These are phyloP conservation scores for Dichomitus squalens DNA, from an alignment of 1,284 basidiomycete species.

Conservation along the genomic window DNA sequence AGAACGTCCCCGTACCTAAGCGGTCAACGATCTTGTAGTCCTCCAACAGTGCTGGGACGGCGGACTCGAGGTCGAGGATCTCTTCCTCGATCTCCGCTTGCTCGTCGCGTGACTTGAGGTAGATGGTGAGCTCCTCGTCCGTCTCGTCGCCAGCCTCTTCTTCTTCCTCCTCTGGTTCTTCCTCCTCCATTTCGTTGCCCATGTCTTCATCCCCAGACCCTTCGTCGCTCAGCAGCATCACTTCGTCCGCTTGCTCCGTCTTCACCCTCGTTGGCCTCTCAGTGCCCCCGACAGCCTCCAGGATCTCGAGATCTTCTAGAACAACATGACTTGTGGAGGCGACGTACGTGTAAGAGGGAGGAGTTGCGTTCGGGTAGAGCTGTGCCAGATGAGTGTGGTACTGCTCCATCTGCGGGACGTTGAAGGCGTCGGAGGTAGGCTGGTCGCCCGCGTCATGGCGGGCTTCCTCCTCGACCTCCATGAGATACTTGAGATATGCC, in stretches of 20 bases:
- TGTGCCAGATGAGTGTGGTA: conserved; percentile 59
- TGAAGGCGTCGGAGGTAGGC: conserved; percentile 53
- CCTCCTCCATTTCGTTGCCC: conserved; percentile 26
- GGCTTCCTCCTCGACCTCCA: conserved; percentile 16
- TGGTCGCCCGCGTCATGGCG: conserved; percentile 31
- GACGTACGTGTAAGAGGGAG: conserved; percentile 12
- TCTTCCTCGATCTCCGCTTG: conserved; percentile 76
- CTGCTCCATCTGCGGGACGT: conserved; percentile 42
- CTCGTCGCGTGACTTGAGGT: conserved; percentile 66
- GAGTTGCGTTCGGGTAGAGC: conserved; percentile 36
- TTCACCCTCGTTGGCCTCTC: conserved; percentile 6
- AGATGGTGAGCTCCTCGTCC: conserved; percentile 62
- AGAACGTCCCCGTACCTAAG: conserved; percentile 97
- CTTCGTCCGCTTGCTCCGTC: conserved; percentile 14
- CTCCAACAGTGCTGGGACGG: conserved; percentile 63
- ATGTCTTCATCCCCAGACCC: conserved; percentile 44
- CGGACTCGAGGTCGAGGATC: conserved; percentile 63
- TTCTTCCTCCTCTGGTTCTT: conserved; percentile 35
- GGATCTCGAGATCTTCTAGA: neutral
- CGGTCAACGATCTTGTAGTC: conserved; percentile 89
- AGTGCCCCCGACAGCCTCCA: neutral
- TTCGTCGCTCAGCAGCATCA: conserved; percentile 1
- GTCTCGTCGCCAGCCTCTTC: conserved; percentile 43
- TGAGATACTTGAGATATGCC: conserved; percentile 40
- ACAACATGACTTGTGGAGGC: conserved; percentile 14